Base-by-base conservation (phyloP, 805 yeast species). In the Brettanomyces bruxellensis region DNA sequence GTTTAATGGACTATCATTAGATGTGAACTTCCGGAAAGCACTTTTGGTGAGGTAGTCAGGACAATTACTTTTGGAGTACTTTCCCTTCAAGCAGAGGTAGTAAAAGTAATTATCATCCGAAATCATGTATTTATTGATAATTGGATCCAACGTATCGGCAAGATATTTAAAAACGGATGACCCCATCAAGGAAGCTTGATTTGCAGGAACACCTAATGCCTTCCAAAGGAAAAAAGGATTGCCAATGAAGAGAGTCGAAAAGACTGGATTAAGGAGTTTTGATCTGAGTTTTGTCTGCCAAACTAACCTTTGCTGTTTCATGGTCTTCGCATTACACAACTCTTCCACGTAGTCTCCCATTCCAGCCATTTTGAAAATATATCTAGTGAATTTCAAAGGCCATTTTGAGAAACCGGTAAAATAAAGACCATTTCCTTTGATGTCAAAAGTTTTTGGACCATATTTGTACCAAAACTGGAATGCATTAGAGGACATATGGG, bases 201-300 rank as follows among this genome's bases (percentile, higher is more conserved):
- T 86, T 6, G 81, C 78, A 5, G 95, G 95, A 41, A 86, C 95
- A n/a, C 95, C 95, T 24, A 86, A 70, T 0, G 95, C 95, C 60
- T 83, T 85, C 95, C 95, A 86, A 48, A 86, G 69, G 61, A 86
- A 86, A n/a, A 85, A 62, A 22, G 91, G 90, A 62, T 86, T 86
- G n/a, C 89, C 89, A 38, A 86, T 75, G 44, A 86, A 67, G 28
- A 83, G 56, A 44, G 77, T 76, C 14, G 85, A 79, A 46, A 85
- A 81, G 44, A 83, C 54, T 22, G 86, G 85, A 57, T 82, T 83
- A 66, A 84, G 77, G 42, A 86, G 69, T 4, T 83, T 76, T 4
- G 93, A 93, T 51, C 79, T 77, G 46, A 86, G 72, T 41, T 70
- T 70, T 1, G 64, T 59, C 45, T 76, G 67, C 91, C 93, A 86